These are phyloP conservation scores for Penicillium robsamsonii DNA, from an alignment of 495 filamentous ascomycete genomes.

Conservation along the genomic window DNA sequence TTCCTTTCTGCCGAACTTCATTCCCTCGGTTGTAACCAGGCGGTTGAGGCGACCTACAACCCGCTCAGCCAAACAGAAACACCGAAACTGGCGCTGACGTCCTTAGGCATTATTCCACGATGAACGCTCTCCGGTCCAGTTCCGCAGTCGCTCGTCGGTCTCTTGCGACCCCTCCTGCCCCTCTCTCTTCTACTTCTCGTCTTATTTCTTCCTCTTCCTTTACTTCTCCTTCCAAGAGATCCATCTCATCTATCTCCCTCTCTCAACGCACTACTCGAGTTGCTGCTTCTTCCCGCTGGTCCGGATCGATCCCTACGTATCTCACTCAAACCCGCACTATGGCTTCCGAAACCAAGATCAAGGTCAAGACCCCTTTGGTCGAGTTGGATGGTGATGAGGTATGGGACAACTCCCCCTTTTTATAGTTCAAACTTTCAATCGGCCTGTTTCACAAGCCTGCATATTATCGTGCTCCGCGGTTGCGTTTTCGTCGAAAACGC, in stretches of 20 bases:
- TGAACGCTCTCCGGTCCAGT: slow-evolving; percentile 43
- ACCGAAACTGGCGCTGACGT: slow-evolving; percentile 23
- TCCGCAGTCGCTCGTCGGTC: slow-evolving; percentile 45
- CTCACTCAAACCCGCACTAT: slow-evolving; percentile 44
- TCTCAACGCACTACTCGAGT: slow-evolving; percentile 27
- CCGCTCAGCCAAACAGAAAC: slow-evolving; percentile 26
- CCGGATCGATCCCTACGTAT: slow-evolving; percentile 31
- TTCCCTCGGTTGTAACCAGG: slow-evolving; percentile 31
- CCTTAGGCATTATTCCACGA: slow-evolving; percentile 20
- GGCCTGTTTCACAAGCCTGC: slow-evolving; percentile 27
- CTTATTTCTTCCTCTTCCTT: slow-evolving; percentile 26
- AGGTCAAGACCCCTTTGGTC: slow-evolving; percentile 96
- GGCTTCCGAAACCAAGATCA: slow-evolving; percentile 69
- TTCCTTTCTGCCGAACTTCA: slow-evolving; percentile 34
- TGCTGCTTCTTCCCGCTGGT: slow-evolving; percentile 36
- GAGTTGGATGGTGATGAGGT: slow-evolving; percentile 95
- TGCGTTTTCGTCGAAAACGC: slow-evolving; percentile 35
- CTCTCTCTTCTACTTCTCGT: slow-evolving; percentile 37
- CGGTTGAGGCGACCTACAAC: slow-evolving; percentile 5
- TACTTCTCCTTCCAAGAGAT: slow-evolving; percentile 25
- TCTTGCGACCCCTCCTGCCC: slow-evolving; percentile 35
- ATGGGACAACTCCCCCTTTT: slow-evolving; percentile 26
- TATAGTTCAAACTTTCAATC: slow-evolving; percentile 25
- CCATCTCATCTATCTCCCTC: slow-evolving; percentile 32
- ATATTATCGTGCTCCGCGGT: slow-evolving; percentile 18